These are phyloP conservation scores for Wallacemonas sp. DNA, from an alignment of 208 protist genomes.

Conservation along the genomic window DNA sequence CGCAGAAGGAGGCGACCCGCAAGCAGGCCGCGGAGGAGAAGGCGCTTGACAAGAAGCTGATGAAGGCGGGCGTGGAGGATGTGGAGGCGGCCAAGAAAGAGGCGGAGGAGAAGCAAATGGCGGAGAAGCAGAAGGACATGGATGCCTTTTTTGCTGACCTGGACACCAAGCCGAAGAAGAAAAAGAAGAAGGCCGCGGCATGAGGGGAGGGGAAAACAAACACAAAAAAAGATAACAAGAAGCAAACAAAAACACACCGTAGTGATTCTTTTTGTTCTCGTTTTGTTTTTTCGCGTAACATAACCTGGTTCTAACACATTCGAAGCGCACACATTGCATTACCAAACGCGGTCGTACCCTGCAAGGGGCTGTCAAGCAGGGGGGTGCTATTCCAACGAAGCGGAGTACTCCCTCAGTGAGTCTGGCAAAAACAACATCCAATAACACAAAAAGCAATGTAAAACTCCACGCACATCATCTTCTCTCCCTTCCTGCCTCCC, in stretches of 20 bases:
- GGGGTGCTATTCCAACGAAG: too few species aligned
- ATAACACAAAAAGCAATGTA: too few species aligned
- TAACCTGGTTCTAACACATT: too few species aligned
- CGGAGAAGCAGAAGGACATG: slow-evolving; percentile 29
- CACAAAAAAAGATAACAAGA: slow-evolving; percentile 23
- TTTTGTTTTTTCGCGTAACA: too few species aligned
- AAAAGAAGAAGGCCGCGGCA: slow-evolving; percentile 41
- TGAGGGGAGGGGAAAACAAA: neutral
- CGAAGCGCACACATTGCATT: too few species aligned
- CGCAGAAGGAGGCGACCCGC: slow-evolving; percentile 41
- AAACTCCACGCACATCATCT: too few species aligned
- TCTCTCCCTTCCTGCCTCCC: neutral
- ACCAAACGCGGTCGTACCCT: too few species aligned
- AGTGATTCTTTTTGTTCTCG: neutral
- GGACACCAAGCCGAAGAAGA: slow-evolving; percentile 45
- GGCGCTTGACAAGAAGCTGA: slow-evolving; percentile 48
- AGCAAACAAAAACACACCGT: neutral
- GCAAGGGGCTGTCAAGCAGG: too few species aligned
- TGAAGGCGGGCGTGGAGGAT: slow-evolving; percentile 42
- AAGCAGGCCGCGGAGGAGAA: slow-evolving; percentile 51
- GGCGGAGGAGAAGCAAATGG: slow-evolving; percentile 34
- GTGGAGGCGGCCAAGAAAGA: slow-evolving; percentile 48
- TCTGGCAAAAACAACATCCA: too few species aligned
- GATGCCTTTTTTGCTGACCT: slow-evolving; percentile 36
- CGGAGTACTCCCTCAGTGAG: too few species aligned